Conservation (phyloP, 2,329 filamentous ascomycete genomes). For the Aureobasidium lini region DNA sequence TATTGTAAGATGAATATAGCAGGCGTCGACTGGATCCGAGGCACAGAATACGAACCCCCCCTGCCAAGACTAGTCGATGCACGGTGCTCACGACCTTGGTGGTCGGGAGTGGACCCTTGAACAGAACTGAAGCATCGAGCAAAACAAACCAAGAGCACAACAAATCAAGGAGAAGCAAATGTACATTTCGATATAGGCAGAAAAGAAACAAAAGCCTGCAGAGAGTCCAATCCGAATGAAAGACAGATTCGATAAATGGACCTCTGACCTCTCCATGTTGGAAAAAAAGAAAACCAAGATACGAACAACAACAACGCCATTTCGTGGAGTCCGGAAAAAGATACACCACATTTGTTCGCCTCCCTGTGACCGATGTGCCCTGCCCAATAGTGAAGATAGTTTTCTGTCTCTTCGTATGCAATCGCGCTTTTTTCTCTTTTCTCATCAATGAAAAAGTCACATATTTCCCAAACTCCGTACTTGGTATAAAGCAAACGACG, state of each 20-base stretch:
- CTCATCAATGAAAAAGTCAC: not conserved
- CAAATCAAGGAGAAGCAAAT: not conserved
- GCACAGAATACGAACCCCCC: not conserved
- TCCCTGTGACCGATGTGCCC: not conserved
- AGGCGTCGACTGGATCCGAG: no score
- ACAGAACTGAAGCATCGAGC: no score
- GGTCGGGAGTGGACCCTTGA: not conserved
- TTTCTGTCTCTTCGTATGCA: slow-evolving; percentile 10
- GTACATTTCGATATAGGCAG: slow-evolving; percentile 8
- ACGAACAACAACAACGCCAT: slow-evolving; percentile 2
- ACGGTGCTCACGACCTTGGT: not conserved
- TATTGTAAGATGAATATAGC: no score
- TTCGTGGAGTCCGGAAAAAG: not conserved
- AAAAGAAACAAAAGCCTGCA: not conserved
- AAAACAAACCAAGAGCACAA: not conserved
- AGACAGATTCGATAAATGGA: not conserved
- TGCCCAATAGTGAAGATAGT: slow-evolving; percentile 1
- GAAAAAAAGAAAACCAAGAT: slow-evolving; percentile 3
- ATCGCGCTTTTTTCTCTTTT: slow-evolving; percentile 12
- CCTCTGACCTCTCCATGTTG: not conserved
- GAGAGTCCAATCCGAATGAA: not conserved
- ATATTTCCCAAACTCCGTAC: slow-evolving; percentile 7
- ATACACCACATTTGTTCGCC: not conserved
- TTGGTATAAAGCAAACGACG: not conserved
- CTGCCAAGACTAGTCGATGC: not conserved